phyloP scores from a whole-genome alignment of 2,329 filamentous ascomycete species.

The Teratosphaeria pseudoeucalypti region DNA sequence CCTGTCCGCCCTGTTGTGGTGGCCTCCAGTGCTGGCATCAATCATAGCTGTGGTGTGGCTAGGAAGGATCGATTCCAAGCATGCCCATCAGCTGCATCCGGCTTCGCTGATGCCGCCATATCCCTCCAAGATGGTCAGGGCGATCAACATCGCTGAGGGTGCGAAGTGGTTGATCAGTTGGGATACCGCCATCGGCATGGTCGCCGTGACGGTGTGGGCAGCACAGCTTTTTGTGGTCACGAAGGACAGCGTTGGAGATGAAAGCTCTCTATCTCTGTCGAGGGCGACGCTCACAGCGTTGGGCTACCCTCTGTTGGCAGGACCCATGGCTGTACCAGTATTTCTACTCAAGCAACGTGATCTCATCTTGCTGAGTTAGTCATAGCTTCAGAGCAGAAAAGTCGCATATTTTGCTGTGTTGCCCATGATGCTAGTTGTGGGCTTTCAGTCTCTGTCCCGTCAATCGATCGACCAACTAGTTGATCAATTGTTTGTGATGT shows the following conservation, averaged over 20 bases:
- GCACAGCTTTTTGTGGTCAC: not conserved
- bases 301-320: not conserved
- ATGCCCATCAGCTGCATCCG: not conserved
- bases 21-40: not conserved
- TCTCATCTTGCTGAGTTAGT: not conserved
- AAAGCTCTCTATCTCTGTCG: not conserved
- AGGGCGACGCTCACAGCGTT: not conserved
- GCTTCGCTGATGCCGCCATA: not conserved
- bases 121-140: not conserved
- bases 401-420: not conserved
- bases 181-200: conserved; percentile 1
- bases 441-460: not conserved
- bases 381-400: not conserved
- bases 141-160: not conserved
- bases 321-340: not conserved
- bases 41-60: not conserved
- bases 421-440: not conserved
- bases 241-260: not conserved
- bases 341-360: not conserved
- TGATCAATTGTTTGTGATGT: too few relatives aligned
- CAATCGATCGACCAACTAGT: too few relatives aligned
- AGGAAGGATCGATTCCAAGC: not conserved
- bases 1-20: not conserved
- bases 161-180: conserved; percentile 1
- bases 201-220: conserved; percentile 1